Percentiles rank a stretch among this genome's conserved stretches.
Conservation (phyloP, 2,329 filamentous ascomycete species). For the Beauveria australis region DNA sequence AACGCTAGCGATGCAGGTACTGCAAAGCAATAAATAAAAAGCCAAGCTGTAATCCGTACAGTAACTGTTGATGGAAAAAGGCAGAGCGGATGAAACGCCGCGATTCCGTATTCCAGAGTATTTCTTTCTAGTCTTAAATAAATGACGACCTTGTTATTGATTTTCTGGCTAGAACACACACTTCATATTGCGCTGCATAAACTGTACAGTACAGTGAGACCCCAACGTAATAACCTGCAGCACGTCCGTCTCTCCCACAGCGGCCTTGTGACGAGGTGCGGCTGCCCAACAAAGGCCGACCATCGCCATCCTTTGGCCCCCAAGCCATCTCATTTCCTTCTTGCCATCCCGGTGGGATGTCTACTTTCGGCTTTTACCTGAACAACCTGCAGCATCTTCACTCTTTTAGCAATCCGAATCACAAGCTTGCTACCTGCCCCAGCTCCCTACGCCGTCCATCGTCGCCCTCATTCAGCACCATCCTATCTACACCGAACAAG, state of each 20-base stretch:
- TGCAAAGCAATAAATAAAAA: conserved; percentile 5
- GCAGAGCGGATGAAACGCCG: background rate
- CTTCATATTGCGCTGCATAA: background rate
- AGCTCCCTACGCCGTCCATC: too few species aligned
- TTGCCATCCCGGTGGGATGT: background rate
- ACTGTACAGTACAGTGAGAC: background rate
- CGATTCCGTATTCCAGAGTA: background rate
- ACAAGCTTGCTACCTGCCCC: too few species aligned
- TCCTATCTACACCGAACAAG: too few species aligned
- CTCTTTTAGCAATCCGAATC: too few species aligned
- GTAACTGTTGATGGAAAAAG: too few species aligned
- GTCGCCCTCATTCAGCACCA: too few species aligned
- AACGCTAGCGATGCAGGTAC: conserved; percentile 6
- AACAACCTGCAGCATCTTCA: too few species aligned
- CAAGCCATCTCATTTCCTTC: background rate
- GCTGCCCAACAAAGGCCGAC: conserved; percentile 2
- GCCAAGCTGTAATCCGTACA: too few species aligned
- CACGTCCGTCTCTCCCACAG: background rate
- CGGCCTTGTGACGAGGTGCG: conserved; percentile 5
- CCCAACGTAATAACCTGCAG: background rate
- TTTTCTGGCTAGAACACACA: background rate
- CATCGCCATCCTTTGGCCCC: background rate
- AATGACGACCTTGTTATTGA: too few species aligned
- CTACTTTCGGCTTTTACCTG: too few species aligned
- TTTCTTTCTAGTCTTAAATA: background rate